These are phyloP conservation scores for Colletotrichum sp. DNA, from an alignment of 2,329 filamentous ascomycete genomes.

Conservation along the genomic window DNA sequence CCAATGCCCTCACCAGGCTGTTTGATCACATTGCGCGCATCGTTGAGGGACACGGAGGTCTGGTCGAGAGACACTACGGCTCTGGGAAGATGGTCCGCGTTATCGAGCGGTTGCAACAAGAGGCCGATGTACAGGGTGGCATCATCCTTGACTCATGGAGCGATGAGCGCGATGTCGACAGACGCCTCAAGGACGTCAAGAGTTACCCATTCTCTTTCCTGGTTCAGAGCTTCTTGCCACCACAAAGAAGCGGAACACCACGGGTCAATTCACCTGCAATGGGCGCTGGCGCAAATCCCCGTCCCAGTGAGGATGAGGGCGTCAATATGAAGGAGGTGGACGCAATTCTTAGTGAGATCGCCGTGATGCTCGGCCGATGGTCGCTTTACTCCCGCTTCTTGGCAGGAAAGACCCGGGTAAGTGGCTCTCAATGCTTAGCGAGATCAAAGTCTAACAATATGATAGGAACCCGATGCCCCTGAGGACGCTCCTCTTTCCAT, in stretches of 20 bases:
- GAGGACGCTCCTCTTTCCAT: slow-evolving; percentile 65
- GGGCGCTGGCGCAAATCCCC: slow-evolving; percentile 56
- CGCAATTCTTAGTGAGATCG: slow-evolving; percentile 83
- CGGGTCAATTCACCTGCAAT: slow-evolving; percentile 79
- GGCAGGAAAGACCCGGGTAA: slow-evolving; percentile 82
- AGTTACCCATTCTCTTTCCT: slow-evolving; percentile 98
- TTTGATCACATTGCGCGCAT: slow-evolving; percentile 99
- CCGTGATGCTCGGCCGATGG: slow-evolving; percentile 92
- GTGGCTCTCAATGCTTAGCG: slow-evolving; percentile 28
- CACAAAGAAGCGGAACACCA: slow-evolving; percentile 68
- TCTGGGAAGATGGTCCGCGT: slow-evolving; percentile 92
- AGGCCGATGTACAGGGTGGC: slow-evolving; percentile 94
- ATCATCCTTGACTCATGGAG: slow-evolving; percentile 96
- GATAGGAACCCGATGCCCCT: slow-evolving; percentile 54
- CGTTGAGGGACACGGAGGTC: slow-evolving; percentile 85
- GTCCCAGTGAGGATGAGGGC: slow-evolving; percentile 83
- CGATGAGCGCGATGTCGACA: slow-evolving; percentile 84
- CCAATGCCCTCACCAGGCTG: slow-evolving; percentile 84
- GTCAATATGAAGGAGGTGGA: slow-evolving; percentile 98
- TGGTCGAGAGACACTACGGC: slow-evolving; percentile 95
- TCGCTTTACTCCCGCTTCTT: slow-evolving; percentile 91
- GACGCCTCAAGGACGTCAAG: slow-evolving; percentile 92
- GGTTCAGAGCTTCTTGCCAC: slow-evolving; percentile 88
- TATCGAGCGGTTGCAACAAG: slow-evolving; percentile 89
- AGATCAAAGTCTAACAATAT: slow-evolving; percentile 27